Base-by-base conservation (phyloP, 73 alveolate species). In the Blepharisma japonicum region DNA sequence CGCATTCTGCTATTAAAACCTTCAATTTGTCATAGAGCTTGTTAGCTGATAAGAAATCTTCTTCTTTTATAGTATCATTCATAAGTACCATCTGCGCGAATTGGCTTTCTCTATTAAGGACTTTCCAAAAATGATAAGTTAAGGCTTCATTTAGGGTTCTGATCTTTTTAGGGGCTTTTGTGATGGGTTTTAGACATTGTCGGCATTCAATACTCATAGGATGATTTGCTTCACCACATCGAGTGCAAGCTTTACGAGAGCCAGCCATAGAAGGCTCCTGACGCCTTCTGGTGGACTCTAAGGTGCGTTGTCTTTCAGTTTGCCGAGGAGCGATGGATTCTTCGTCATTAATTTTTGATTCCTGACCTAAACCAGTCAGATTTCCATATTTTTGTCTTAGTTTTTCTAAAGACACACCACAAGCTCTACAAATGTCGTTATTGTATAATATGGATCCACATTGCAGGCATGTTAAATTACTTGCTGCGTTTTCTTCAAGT, bases 401-500 rank as follows among this genome's bases (percentile, higher is more conserved):
- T 61, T 70, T 70, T 45, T 70, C 80, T 45, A 70, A 47, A 70
- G 77, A 38, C 14, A 47, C 23, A 9, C 66, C 80, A 70, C 80
- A 70, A 47, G 80, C 80, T 9, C 80, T 25, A 25, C 80, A 70
- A 25, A 45, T 45, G 27, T 70, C 80, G 27, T 70, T 70, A 39
- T 72, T 9, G 61, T 70, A 45, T n/a, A 70, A 45, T 38, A 70
- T 39, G 14, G 77, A 38, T 14, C 27, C 46, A 25, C 80, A 70
- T 45, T 70, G 56, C 21, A 70, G 25, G 39, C 80, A 70, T 11
- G 80, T 70, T 25, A 61, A 61, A 25, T 61, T 61, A 61, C 74
- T 61, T 61, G 74, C 74, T 45, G 80, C 68, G 5, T 70, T 72
- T 70, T 70, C 80, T 47, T 70, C 68, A 70, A 45, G 68, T 70